Evolutionary conservation across 108 stramenopile species (phyloP).

Genomic region (Cyclotella kingstonii): DNA sequence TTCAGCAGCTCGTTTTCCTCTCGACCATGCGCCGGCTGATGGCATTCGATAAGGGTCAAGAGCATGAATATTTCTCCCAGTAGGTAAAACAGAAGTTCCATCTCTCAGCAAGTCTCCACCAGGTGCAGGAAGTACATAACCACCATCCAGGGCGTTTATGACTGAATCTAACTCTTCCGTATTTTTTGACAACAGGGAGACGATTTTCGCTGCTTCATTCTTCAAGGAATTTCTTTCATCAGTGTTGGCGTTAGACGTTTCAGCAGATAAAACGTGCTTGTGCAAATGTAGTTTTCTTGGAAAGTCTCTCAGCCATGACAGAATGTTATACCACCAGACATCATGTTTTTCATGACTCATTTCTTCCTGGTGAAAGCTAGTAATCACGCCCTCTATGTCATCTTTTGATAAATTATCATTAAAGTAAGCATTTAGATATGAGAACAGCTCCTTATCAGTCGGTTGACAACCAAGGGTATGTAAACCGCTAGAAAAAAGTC

Average conservation of each 20-base stretch:
- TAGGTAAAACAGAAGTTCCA: conserved; percentile 76
- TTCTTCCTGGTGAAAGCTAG: neutral
- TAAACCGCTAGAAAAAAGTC: conserved; percentile 73
- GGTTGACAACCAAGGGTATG: conserved; percentile 57
- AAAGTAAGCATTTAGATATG: conserved; percentile 63
- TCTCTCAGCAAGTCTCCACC: conserved; percentile 81
- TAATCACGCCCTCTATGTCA: conserved; percentile 35
- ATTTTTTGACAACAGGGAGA: conserved; percentile 49
- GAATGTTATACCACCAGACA: conserved; percentile 8
- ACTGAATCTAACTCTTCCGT: conserved; percentile 72
- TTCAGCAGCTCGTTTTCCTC: conserved; percentile 68
- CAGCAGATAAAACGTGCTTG: conserved; percentile 1
- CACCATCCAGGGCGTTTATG: conserved; percentile 64
- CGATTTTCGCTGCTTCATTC: conserved; percentile 59
- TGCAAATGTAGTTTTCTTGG: conserved; percentile 25
- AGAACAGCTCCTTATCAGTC: conserved; percentile 51
- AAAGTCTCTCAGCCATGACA: conserved; percentile 29
- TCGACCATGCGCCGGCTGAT: conserved; percentile 68
- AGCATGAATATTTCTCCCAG: conserved; percentile 84
- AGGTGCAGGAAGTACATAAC: conserved; percentile 67
- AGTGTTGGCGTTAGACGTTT: neutral
- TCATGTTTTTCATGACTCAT: neutral
- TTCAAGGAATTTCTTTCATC: conserved; percentile 16
- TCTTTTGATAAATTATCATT: conserved; percentile 50
- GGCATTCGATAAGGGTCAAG: conserved; percentile 88